Evolutionary conservation across 140 eudicot species (phyloP).

Genomic region (Anethum foeniculum): DNA sequence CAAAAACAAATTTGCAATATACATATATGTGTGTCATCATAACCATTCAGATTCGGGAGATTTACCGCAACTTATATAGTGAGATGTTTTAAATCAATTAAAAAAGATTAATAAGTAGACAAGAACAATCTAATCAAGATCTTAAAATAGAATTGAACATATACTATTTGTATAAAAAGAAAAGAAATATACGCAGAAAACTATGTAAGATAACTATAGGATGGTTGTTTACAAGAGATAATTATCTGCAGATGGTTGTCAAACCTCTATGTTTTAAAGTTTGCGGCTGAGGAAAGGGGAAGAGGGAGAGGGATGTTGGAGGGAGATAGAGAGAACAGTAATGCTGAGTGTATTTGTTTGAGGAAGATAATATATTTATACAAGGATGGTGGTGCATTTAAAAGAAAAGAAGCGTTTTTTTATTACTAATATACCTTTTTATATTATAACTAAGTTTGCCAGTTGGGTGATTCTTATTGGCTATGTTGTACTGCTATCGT

Average conservation of each 20-base stretch:
- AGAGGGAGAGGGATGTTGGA: not conserved
- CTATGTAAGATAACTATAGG: not conserved
- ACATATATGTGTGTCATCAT: not conserved
- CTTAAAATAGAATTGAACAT: not conserved
- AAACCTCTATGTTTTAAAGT: not conserved
- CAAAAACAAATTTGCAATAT: no score
- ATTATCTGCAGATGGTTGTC: no score
- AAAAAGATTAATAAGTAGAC: not conserved
- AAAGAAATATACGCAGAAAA: not conserved
- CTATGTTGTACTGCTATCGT: not conserved
- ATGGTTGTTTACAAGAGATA: not conserved
- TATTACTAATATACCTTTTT: not conserved
- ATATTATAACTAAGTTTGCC: not conserved
- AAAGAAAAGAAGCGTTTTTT: not conserved
- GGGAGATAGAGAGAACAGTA: not conserved
- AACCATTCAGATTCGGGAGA: not conserved
- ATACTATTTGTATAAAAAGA: not conserved
- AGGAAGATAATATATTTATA: not conserved
- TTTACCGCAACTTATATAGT: not conserved
- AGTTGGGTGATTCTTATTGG: not conserved
- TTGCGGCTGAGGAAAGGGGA: not conserved
- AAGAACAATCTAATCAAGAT: not conserved
- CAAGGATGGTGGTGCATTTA: not conserved
- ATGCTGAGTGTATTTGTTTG: not conserved
- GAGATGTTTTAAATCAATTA: not conserved